phyloP scores from a whole-genome alignment of 2,329 filamentous ascomycete genomes.

The Sclerotinia trifoliorum region DNA sequence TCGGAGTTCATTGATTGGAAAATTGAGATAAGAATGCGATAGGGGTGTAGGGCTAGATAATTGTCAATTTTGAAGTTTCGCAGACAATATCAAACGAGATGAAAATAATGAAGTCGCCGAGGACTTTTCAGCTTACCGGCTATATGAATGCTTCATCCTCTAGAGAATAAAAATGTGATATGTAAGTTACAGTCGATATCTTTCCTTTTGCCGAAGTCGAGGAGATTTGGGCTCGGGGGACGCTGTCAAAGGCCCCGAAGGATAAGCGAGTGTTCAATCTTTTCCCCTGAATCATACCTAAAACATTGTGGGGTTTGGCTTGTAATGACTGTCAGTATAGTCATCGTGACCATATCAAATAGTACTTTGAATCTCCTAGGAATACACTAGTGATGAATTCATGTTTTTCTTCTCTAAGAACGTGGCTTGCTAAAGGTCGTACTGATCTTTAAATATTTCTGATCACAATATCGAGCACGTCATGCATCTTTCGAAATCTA shows the following conservation, averaged over 20 bases:
- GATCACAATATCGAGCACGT: not conserved
- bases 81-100: not conserved
- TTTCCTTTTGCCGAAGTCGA: not conserved
- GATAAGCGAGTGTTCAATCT: constrained; percentile 1
- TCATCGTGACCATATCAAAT: not conserved
- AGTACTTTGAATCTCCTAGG: not conserved
- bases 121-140: not conserved
- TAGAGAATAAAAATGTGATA: not conserved
- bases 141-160: not conserved
- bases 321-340: too few relatives aligned
- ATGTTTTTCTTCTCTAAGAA: not conserved
- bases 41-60: not conserved
- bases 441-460: not conserved
- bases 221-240: not conserved
- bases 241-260: not conserved
- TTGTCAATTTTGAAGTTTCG: not conserved
- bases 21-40: not conserved
- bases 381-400: not conserved
- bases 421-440: not conserved
- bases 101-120: not conserved
- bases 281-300: not conserved
- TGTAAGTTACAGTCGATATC: constrained; percentile 1
- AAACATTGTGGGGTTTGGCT: not conserved
- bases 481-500: not conserved
- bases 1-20: not conserved